Evolutionary conservation across 179 eudicot species (phyloP).

Genomic region (Silene noctiflora): DNA sequence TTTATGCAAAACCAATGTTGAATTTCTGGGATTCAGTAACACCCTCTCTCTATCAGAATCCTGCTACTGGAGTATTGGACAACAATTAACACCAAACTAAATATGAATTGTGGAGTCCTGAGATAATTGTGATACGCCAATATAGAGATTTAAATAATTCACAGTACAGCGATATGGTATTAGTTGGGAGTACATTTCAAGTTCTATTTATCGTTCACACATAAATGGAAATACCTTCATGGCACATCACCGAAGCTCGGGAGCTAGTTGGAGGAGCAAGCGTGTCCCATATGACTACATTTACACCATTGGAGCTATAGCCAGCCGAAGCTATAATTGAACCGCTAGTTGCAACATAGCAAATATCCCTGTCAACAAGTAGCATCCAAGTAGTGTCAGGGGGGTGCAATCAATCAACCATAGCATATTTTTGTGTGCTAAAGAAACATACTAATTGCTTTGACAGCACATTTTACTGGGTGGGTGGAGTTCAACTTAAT

Average conservation of each 20-base stretch:
- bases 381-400: conserved; percentile 8
- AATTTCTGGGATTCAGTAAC: no score
- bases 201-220: neutral
- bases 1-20: no score
- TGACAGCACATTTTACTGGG: no score
- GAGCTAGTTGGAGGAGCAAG: conserved; percentile 93
- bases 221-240: conserved; percentile 65
- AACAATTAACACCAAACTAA: neutral
- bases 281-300: conserved; percentile 95
- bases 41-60: neutral
- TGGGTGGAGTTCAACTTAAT: neutral
- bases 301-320: conserved; percentile 75
- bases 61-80: neutral
- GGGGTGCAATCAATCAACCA: neutral
- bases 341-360: conserved; percentile 87
- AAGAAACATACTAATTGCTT: neutral
- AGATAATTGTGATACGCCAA: neutral
- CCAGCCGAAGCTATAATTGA: conserved; percentile 92
- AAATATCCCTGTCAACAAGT: conserved; percentile 62
- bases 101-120: neutral
- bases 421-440: neutral
- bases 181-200: neutral
- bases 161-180: neutral
- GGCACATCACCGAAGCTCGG: conserved; percentile 97
- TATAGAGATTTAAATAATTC: neutral